Evolutionary conservation across 2,329 filamentous ascomycete species (phyloP).

Genomic region (Aulographum hederae): DNA sequence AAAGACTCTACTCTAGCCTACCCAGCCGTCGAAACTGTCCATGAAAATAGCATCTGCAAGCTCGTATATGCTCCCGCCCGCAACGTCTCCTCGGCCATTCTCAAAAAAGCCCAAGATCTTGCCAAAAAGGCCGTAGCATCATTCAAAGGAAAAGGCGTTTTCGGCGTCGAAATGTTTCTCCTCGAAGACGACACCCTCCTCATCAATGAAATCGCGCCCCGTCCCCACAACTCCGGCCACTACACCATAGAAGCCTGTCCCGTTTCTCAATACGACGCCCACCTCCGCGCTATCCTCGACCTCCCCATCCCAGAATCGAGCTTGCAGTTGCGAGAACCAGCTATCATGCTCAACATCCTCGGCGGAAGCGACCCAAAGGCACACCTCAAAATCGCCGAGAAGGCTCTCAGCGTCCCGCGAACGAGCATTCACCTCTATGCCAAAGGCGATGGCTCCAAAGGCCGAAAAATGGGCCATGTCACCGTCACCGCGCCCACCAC

Average conservation of each 20-base stretch:
- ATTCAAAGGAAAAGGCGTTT: constrained; percentile 79
- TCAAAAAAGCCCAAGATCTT: constrained; percentile 51
- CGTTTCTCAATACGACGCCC: constrained; percentile 81
- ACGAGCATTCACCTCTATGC: constrained; percentile 74
- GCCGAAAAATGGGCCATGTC: constrained; percentile 90
- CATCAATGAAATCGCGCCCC: constrained; percentile 73
- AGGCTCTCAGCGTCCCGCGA: constrained; percentile 37
- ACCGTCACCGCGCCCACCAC: constrained; percentile 58
- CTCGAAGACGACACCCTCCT: constrained; percentile 51
- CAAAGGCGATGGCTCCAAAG: constrained; percentile 56
- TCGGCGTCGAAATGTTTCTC: constrained; percentile 93
- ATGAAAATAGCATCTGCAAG: constrained; percentile 91
- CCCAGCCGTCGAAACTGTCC: constrained; percentile 82
- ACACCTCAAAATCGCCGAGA: constrained; percentile 38
- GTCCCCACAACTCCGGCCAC: constrained; percentile 83
- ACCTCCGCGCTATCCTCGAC: constrained; percentile 68
- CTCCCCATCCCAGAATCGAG: constrained; percentile 33
- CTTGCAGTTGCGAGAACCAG: constrained; percentile 38
- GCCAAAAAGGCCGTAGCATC: constrained; percentile 62
- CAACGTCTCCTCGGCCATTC: constrained; percentile 41
- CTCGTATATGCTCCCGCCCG: constrained; percentile 76
- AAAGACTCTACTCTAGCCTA: constrained; percentile 60
- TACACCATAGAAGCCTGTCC: constrained; percentile 86
- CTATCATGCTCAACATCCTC: constrained; percentile 69
- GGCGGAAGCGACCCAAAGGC: constrained; percentile 49